Percentiles rank a stretch among this genome's conserved stretches.
These are phyloP conservation scores for Penicillium sp. DNA, from an alignment of 2,329 filamentous ascomycete genomes.

Conservation along the genomic window DNA sequence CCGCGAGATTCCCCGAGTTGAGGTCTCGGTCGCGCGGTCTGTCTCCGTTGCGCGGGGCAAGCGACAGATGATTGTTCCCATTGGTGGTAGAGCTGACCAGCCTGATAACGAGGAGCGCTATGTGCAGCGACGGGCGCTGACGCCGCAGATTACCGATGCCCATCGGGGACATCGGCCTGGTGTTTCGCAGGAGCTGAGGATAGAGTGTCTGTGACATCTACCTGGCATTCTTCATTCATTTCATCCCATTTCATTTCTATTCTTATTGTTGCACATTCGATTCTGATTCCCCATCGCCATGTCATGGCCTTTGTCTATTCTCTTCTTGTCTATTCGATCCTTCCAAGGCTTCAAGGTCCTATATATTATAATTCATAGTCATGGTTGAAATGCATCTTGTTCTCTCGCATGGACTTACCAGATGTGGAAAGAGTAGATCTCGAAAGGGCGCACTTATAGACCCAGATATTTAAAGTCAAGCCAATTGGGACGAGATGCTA, in stretches of 20 bases:
- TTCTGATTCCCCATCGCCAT: conserved; percentile 6
- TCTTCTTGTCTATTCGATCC: background rate
- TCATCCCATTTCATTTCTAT: conserved; percentile 1
- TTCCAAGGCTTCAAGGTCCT: too few species aligned
- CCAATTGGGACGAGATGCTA: background rate
- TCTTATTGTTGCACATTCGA: background rate
- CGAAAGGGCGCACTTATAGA: background rate
- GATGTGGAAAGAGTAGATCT: background rate
- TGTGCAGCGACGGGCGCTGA: conserved; percentile 29
- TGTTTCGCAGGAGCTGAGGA: conserved; percentile 35
- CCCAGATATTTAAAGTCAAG: background rate
- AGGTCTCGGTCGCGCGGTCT: conserved; percentile 43
- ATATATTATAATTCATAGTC: background rate
- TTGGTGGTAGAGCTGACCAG: conserved; percentile 28
- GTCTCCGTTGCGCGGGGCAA: conserved; percentile 39
- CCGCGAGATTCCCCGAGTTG: conserved; percentile 15
- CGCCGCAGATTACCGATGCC: conserved; percentile 32
- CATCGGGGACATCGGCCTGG: conserved; percentile 32
- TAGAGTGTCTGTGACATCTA: conserved; percentile 29
- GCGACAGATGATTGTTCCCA: conserved; percentile 41
- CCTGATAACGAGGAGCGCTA: conserved; percentile 32
- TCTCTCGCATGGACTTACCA: background rate
- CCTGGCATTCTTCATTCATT: background rate
- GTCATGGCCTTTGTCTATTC: background rate
- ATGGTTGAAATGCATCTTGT: background rate